These are phyloP conservation scores for Aspergillus sp. DNA, from an alignment of 2,329 filamentous ascomycete genomes.

Conservation along the genomic window DNA sequence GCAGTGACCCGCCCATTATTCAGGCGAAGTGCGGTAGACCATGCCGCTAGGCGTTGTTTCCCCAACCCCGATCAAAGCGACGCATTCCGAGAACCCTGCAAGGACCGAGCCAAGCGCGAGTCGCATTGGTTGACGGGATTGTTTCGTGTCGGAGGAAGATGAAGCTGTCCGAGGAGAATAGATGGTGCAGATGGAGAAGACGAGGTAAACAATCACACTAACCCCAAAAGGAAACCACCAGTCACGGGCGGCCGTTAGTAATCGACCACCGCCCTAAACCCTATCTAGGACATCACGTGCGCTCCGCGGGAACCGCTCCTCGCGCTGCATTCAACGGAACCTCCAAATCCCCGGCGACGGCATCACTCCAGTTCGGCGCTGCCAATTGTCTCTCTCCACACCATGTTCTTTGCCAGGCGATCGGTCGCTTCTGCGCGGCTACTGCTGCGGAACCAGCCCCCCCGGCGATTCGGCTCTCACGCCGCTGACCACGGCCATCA, in stretches of 20 bases:
- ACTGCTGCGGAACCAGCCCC: slow-evolving; percentile 41
- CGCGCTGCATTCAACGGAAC: slow-evolving; percentile 15
- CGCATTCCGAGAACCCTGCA: slow-evolving; percentile 8
- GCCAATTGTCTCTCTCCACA: slow-evolving; percentile 31
- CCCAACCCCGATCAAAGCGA: slow-evolving; percentile 4
- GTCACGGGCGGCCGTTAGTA: neutral
- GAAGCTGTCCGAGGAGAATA: too few species aligned
- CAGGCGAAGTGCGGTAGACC: neutral
- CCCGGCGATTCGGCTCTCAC: slow-evolving; percentile 45
- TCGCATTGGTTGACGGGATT: neutral
- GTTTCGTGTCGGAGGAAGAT: too few species aligned
- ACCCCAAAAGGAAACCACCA: neutral
- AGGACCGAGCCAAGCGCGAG: slow-evolving; percentile 1
- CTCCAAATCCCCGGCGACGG: slow-evolving; percentile 25
- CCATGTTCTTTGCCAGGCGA: slow-evolving; percentile 44
- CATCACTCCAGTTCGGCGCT: slow-evolving; percentile 30
- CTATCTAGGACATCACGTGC: slow-evolving; percentile 15
- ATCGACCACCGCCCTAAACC: slow-evolving; percentile 13
- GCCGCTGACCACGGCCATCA: slow-evolving; percentile 34
- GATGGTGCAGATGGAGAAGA: neutral
- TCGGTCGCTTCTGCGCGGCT: slow-evolving; percentile 37
- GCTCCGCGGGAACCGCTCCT: slow-evolving; percentile 10
- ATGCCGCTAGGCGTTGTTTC: slow-evolving; percentile 1
- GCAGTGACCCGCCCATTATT: slow-evolving; percentile 15
- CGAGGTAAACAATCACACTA: neutral